Base-by-base conservation (phyloP, 164 flowering plant species). In the Liquidambar formosana region DNA sequence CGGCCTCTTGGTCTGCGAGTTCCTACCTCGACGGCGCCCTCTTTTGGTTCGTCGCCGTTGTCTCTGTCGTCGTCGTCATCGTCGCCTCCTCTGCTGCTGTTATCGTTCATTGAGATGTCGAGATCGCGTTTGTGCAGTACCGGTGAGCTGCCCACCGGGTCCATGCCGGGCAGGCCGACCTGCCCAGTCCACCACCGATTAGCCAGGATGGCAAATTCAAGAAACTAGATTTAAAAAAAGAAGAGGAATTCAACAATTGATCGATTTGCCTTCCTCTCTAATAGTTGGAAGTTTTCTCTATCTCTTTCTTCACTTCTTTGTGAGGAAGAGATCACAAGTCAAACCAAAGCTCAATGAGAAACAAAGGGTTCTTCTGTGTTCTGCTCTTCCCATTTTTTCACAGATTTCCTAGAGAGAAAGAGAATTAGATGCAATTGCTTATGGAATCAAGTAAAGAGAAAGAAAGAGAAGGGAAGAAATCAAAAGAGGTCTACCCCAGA, bases 1-100 rank as follows among this genome's bases (percentile, higher is more conserved):
- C 93, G 81, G 63, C 93, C 93, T 22, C 93, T 61, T 0, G 93
- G 91, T 18, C 91, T 80, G 2, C 91, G 81, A 25, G 61, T 77
- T 2, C 85, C 92, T 0, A 77, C 62, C 68, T 83, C 96, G 10
- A 91, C 88, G 0, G 89, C 92, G 0, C 91, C 95, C 18, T 88
- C 95, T 57, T 59, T 83, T 1, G 85, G 88, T 65, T 88, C 92
- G 27, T 82, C 89, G 1, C 69, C 79, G 13, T 59, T 70, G 11
- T 83, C 84, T 58, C 75, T 68, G 0, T 80, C 79, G 0, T 87
- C 90, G 0, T 85, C 88, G 0, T 80, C 90, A 0, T 85, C 88
- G 0, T 63, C 78, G 23, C 71, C 65, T 8, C 73, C 62, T 9
- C 79, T 56, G 25, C 72, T 63, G 8, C 77, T 53, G 21, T 71